Evolutionary conservation across 352 stramenopile genomes (phyloP), one percentile per base, ranked within the genome.

Genomic region (Thalassiosira mediterranea): DNA sequence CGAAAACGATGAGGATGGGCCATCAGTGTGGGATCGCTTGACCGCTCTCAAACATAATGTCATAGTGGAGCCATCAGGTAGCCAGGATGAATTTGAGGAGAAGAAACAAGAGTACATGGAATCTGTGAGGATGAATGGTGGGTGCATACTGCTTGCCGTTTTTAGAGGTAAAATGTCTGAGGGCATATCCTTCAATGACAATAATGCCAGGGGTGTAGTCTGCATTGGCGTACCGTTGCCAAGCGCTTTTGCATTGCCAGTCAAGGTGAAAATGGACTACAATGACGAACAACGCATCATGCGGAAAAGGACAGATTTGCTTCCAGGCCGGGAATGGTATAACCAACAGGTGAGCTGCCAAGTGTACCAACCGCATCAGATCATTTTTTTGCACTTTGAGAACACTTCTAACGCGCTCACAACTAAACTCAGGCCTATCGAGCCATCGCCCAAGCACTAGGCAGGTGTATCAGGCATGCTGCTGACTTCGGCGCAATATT

Each of bases 121-220:
- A 13, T 74, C 65, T 49, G 79, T 91, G 37, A 42, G 56, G 31
- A 32, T 42, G 3, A 51, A 65, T 11, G 83, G 83, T 23, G 80
- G 68, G 4, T 91, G 86, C 29, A 54, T 87, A 15, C 56, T 92
- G n/a, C 57, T 92, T 31, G 86, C 86, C 21, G 86, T 92, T 0
- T 92, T 83, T 63, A 64, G 86, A 38, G 86, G 86, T 3, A 92
- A 92, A 40, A 91, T 91, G 85, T 72, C 31, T 32, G 86, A 92
- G 56, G 86, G 86, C 10, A 88, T 92, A 34, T 80, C 53, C 8
- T 92, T 92, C 49, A 90, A 92, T 72, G 86, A 92, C 51, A 79
- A 88, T 34, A 79, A 87, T 76, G 83, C 86, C 11, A 47, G 86
- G 17, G 77, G 58, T 34, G 82, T 90, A 10, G 81, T 88, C 72